Conservation (phyloP, 129 eudicot species). For the Helianthus annuus region HanXRQr2.0-SUNRISE NC_035442.2:68787037-68787536, state of each 20-base stretch:
- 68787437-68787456: conserved; percentile 68
- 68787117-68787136: too few relatives aligned
- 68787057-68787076: too few relatives aligned
- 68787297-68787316: neutral
- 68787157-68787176: too few relatives aligned
- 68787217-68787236: too few relatives aligned
- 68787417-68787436: conserved; percentile 79
- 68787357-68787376: conserved; percentile 78
- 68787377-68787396: conserved; percentile 83
- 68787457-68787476: conserved; percentile 50
- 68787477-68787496: conserved; percentile 6
- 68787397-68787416: conserved; percentile 63
- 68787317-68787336: conserved; percentile 60
- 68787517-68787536: too few relatives aligned
- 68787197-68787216: too few relatives aligned
- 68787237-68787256: neutral
- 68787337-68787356: conserved; percentile 71
- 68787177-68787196: too few relatives aligned
- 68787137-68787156: too few relatives aligned
- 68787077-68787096: too few relatives aligned
- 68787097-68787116: too few relatives aligned
- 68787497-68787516: neutral
- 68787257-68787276: neutral
- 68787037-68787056: too few relatives aligned
- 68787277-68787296: neutral